Base-by-base conservation (phyloP, 306 rosid species). In the Aeschynomene evenia region DNA sequence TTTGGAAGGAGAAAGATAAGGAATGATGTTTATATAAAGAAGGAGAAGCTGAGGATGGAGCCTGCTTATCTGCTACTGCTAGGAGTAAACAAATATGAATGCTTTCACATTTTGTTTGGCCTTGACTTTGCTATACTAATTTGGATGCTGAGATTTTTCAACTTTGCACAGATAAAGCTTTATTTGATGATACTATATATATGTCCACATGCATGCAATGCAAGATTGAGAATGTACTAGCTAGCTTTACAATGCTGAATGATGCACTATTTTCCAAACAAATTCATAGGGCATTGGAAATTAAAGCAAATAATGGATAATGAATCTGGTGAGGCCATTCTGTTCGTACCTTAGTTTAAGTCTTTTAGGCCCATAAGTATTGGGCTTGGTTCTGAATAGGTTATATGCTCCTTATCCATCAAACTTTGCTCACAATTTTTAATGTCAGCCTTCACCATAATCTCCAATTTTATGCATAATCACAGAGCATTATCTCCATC, bases 1-100 rank as follows among this genome's bases (percentile, higher is more conserved):
- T 28, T 28, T 9, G 14, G 19, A 80, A 78, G 29, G 77, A 78
- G 69, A 75, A 81, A 75, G 76, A 75, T 84, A 3, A 70, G 80
- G 71, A 84, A 72, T 6, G 83, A 72, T 65, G 85, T 84, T 33
- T 81, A 81, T 11, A 80, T 81, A 12, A 78, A 75, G 78, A 78
- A 78, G 76, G 80, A 75, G 46, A 74, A 77, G 16, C 57, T 84
- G 48, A 39, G 80, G 37, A 26, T 84, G 23, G 88, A 84, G 53
- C 84, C 78, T 13, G 88, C n/a, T n/a, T n/a, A 84, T 58, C 82
- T 51, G n/a, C n/a, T n/a, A n/a, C n/a, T n/a, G 31, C 31, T 3
- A 6, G 31, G 31, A 28, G 31, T 28, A 28, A 28, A 28, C n/a
- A n/a, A n/a, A n/a, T 58, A 31, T 23, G 37, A 23, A 15, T 23